A percentile compares a stretch with the other conserved stretches of the same genome.
These are phyloP conservation scores for Suillus decipiens DNA, from an alignment of 768 basidiomycete species.

Conservation along the genomic window DNA sequence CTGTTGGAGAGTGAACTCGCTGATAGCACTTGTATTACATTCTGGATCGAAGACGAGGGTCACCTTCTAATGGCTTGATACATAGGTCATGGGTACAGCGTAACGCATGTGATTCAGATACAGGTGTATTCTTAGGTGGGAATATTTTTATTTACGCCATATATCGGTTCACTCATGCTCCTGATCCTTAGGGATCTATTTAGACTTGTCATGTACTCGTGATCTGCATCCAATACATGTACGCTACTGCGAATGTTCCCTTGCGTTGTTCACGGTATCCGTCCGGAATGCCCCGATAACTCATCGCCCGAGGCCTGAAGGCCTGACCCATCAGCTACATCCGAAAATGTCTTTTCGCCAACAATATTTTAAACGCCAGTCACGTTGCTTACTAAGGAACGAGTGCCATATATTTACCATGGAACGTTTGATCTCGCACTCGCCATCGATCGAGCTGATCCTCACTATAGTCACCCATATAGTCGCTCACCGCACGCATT, in stretches of 20 bases:
- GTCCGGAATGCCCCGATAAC: neutral
- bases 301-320: too few species aligned
- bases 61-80: slow-evolving; percentile 18
- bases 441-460: neutral
- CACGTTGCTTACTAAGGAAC: neutral
- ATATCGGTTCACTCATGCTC: neutral
- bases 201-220: neutral
- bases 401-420: neutral
- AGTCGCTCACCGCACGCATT: neutral
- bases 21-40: slow-evolving; percentile 10
- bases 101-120: neutral
- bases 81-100: neutral
- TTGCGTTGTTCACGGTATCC: neutral
- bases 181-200: neutral
- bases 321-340: neutral
- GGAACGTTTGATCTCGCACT: too few species aligned
- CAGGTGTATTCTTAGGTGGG: neutral
- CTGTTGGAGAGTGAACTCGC: slow-evolving; percentile 16
- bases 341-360: neutral
- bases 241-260: neutral
- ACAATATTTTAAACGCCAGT: neutral
- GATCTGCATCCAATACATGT: neutral
- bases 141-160: neutral
- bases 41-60: slow-evolving; percentile 29
- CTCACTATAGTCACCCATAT: neutral